Evolutionary conservation across 805 yeast species (phyloP).

Genomic region (Monosporozyma siamensis): DNA sequence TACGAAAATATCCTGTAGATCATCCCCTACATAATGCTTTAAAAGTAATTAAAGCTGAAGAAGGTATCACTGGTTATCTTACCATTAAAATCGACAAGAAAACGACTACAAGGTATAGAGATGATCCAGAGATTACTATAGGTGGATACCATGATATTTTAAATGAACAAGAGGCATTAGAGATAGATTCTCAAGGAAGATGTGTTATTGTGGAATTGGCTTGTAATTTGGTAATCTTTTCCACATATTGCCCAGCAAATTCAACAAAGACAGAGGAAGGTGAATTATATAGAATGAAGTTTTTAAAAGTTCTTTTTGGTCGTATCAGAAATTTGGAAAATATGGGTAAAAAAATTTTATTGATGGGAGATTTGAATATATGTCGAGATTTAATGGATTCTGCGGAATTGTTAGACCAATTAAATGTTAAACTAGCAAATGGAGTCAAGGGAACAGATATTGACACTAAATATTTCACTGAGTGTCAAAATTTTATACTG

Average conservation of each 20-base stretch:
- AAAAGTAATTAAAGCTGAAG: slow-evolving; percentile 67
- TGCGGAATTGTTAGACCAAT: slow-evolving; percentile 49
- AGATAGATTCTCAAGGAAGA: slow-evolving; percentile 78
- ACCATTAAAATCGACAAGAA: slow-evolving; percentile 13
- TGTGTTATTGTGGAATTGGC: slow-evolving; percentile 67
- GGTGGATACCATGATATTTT: slow-evolving; percentile 61
- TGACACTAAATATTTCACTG: slow-evolving; percentile 14
- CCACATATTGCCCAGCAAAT: slow-evolving; percentile 87
- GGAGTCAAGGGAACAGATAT: slow-evolving; percentile 34
- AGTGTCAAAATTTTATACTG: slow-evolving; percentile 31
- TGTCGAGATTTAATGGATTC: slow-evolving; percentile 72
- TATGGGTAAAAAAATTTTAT: slow-evolving; percentile 56
- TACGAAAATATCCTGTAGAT: slow-evolving; percentile 40
- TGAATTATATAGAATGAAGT: slow-evolving; percentile 47
- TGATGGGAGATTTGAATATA: slow-evolving; percentile 87
- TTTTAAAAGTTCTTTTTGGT: slow-evolving; percentile 48
- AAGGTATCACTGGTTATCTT: slow-evolving; percentile 73
- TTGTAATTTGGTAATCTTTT: slow-evolving; percentile 48
- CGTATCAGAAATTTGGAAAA: slow-evolving; percentile 49
- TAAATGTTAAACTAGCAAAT: slow-evolving; percentile 25
- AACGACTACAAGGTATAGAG: slow-evolving; percentile 12
- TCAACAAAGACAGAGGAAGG: slow-evolving; percentile 63
- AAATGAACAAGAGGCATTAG: slow-evolving; percentile 30
- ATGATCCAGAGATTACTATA: slow-evolving; percentile 32
- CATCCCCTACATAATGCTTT: slow-evolving; percentile 38